Conservation (phyloP, 2,329 filamentous ascomycete genomes). For the Hymenoscyphus occultus region DNA sequence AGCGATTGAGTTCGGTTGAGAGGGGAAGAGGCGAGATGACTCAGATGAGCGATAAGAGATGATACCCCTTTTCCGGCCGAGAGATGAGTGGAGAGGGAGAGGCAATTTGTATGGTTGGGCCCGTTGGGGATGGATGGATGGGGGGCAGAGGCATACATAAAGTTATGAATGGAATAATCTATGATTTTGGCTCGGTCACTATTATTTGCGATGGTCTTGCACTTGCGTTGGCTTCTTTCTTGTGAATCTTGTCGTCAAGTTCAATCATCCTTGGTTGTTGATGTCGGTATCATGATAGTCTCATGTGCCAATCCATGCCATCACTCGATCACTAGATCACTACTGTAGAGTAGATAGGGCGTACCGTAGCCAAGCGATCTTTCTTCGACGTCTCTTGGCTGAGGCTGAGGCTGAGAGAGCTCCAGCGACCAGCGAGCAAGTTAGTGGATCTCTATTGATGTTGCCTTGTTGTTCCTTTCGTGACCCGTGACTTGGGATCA, state of each 20-base stretch:
- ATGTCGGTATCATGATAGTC: background rate
- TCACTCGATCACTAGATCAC: background rate
- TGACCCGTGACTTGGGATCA: no score
- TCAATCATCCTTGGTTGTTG: background rate
- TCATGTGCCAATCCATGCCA: background rate
- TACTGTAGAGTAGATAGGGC: background rate
- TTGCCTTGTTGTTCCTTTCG: no score
- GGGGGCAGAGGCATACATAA: no score
- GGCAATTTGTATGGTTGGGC: no score
- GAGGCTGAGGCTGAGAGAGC: no score
- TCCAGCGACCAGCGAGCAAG: no score
- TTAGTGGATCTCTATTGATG: no score
- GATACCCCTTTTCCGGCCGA: constrained; percentile 13
- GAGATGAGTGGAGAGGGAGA: background rate
- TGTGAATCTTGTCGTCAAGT: background rate
- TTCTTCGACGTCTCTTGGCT: no score
- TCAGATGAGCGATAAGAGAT: constrained; percentile 15
- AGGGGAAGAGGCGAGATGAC: background rate
- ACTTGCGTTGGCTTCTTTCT: background rate
- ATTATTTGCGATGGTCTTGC: background rate
- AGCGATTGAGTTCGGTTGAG: background rate
- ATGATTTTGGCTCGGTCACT: background rate
- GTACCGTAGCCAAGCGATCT: no score
- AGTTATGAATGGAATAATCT: background rate
- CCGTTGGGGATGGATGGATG: no score